These are phyloP conservation scores for Pythium sp. DNA, from an alignment of 352 stramenopile species.

Conservation along the genomic window DNA sequence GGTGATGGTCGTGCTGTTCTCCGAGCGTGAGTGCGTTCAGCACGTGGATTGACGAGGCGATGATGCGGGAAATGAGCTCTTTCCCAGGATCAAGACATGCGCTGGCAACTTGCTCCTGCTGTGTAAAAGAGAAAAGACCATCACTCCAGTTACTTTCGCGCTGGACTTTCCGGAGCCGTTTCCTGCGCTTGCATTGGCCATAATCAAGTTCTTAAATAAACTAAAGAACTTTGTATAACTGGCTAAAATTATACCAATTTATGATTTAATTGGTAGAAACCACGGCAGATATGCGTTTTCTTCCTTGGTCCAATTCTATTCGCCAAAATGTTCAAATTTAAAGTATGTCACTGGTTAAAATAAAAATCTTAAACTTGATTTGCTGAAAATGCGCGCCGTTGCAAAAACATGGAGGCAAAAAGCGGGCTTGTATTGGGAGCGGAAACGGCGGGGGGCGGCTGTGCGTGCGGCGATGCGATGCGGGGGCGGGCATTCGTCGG, in stretches of 20 bases:
- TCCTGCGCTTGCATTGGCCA: background rate
- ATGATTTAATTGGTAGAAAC: background rate
- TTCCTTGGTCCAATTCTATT: slow-evolving; percentile 4
- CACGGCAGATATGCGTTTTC: background rate
- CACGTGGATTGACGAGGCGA: background rate
- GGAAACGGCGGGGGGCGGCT: background rate
- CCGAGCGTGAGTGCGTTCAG: background rate
- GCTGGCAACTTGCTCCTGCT: background rate
- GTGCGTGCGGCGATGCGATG: background rate
- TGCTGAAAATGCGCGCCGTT: slow-evolving; percentile 22
- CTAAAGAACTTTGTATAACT: too few species aligned
- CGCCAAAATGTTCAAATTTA: background rate
- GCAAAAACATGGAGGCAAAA: slow-evolving; percentile 37
- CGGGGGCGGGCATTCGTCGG: slow-evolving; percentile 16
- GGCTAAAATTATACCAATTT: background rate
- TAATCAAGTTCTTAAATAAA: background rate
- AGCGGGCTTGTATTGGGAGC: slow-evolving; percentile 11
- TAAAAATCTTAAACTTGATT: slow-evolving; percentile 16
- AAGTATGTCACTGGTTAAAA: slow-evolving; percentile 22
- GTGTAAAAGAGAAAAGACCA: slow-evolving; percentile 9
- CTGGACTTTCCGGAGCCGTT: slow-evolving; percentile 13
- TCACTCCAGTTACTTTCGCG: slow-evolving; percentile 10
- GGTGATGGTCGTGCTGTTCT: background rate
- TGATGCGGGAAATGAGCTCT: background rate
- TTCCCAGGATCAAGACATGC: background rate